These are phyloP conservation scores for Stephanocyclus meneghinianus DNA, from an alignment of 352 stramenopile genomes.

Conservation along the genomic window DNA sequence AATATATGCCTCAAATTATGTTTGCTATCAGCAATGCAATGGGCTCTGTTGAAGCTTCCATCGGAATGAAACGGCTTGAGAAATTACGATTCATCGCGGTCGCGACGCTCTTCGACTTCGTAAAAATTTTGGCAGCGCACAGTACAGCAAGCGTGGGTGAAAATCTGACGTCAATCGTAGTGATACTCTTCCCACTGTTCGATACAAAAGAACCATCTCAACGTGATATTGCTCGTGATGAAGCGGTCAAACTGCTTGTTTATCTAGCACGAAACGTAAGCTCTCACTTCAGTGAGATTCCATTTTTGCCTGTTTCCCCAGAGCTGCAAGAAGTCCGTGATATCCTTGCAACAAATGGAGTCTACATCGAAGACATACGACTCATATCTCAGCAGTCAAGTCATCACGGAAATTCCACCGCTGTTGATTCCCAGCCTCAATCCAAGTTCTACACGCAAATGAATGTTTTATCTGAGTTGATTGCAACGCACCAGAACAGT, in stretches of 20 bases:
- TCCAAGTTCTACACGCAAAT: conserved; percentile 51
- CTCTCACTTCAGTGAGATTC: conserved; percentile 73
- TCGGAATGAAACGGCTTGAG: conserved; percentile 14
- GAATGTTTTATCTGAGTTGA: conserved; percentile 55
- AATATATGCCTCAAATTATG: conserved; percentile 83
- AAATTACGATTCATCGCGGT: conserved; percentile 67
- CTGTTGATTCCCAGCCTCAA: conserved; percentile 34
- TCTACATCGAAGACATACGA: conserved; percentile 78
- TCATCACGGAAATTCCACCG: conserved; percentile 6
- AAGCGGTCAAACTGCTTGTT: conserved; percentile 68
- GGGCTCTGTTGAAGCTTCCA: conserved; percentile 17
- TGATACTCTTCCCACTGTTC: conserved; percentile 78
- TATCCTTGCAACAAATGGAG: conserved; percentile 59
- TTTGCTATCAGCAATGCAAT: conserved; percentile 75
- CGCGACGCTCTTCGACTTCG: conserved; percentile 59
- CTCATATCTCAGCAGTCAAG: conserved; percentile 46
- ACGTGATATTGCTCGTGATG: conserved; percentile 29
- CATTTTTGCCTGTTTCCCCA: conserved; percentile 71
- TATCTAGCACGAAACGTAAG: conserved; percentile 66
- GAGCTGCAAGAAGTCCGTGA: conserved; percentile 58
- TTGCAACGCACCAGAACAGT: conserved; percentile 73
- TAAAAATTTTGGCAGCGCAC: conserved; percentile 60
- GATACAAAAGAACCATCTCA: conserved; percentile 27
- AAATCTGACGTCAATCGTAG: conserved; percentile 78
- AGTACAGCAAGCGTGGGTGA: conserved; percentile 59